phyloP scores from a whole-genome alignment of 192 early-diverging fungal species.

The Linnemannia elongata region DNA sequence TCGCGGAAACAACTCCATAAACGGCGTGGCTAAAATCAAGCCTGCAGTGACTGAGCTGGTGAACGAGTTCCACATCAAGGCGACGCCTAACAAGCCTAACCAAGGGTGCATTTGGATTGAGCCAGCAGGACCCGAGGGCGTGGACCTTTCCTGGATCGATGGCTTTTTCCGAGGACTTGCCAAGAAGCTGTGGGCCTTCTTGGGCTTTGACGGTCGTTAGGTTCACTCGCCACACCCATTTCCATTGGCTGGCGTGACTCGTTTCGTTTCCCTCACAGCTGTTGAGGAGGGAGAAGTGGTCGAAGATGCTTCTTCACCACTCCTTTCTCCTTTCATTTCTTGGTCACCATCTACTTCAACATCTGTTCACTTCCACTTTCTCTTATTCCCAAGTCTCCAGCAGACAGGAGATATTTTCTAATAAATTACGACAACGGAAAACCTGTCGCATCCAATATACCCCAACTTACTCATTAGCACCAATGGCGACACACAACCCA shows the following conservation, averaged over 20 bases:
- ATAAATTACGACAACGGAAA: not conserved
- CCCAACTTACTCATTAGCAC: not conserved
- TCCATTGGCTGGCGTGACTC: not conserved
- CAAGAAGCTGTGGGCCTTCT: not conserved
- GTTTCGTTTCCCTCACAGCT: not conserved
- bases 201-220: not conserved
- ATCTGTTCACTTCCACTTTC: not conserved
- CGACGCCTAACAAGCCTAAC: constrained; percentile 67
- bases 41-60: constrained; percentile 73
- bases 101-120: constrained; percentile 71
- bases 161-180: constrained; percentile 34
- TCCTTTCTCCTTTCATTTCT: not conserved
- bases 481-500: constrained; percentile 22
- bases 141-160: constrained; percentile 63
- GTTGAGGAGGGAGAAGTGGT: not conserved
- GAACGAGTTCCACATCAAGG: constrained; percentile 64
- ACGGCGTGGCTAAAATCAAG: constrained; percentile 74
- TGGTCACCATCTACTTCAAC: not conserved
- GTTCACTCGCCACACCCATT: not conserved
- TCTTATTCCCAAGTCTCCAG: not conserved
- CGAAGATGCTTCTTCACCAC: not conserved
- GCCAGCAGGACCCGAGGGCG: constrained; percentile 55
- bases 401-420: not conserved
- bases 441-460: not conserved
- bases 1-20: constrained; percentile 67